These are phyloP conservation scores for Arabidopsis thaliana DNA, from an alignment of 345 rosid species.

Conservation along the genomic window DNA sequence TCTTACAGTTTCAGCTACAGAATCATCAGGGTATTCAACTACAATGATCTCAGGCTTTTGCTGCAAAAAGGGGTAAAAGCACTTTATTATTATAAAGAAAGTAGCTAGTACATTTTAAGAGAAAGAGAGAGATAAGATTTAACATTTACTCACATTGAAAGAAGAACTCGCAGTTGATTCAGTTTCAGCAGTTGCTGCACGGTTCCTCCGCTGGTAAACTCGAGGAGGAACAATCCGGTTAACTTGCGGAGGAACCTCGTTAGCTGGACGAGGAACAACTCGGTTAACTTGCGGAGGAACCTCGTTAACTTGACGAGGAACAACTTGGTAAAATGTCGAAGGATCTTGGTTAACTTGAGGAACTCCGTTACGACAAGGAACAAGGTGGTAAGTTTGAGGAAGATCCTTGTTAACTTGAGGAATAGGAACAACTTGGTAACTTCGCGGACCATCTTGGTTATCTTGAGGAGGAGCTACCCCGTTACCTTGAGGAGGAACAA, in stretches of 20 bases:
- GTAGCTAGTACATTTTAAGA: conserved; percentile 5
- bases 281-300: background rate
- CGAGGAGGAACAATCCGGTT: background rate
- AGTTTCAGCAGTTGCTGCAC: conserved; percentile 5
- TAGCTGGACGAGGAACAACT: conserved; percentile 4
- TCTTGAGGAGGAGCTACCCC: background rate
- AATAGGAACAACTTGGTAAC: background rate
- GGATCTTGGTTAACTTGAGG: background rate
- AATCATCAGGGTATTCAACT: conserved; percentile 4
- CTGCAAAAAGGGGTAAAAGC: conserved; percentile 14
- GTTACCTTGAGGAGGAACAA: conserved; percentile 4
- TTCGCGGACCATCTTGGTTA: background rate
- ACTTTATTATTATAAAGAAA: conserved; percentile 2
- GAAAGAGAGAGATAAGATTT: background rate
- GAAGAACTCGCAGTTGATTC: conserved; percentile 35
- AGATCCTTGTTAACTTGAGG: background rate
- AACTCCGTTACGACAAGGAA: background rate
- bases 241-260: background rate
- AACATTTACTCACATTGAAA: conserved; percentile 28
- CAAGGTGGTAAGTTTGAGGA: background rate
- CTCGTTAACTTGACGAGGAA: conserved; percentile 6
- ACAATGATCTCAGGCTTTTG: background rate
- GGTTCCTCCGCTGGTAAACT: conserved; percentile 1
- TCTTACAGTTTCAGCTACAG: conserved; percentile 27
- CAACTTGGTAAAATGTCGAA: background rate